Base-by-base conservation (phyloP, 495 filamentous ascomycete genomes). In the Hypoxylon cercidicola region DNA sequence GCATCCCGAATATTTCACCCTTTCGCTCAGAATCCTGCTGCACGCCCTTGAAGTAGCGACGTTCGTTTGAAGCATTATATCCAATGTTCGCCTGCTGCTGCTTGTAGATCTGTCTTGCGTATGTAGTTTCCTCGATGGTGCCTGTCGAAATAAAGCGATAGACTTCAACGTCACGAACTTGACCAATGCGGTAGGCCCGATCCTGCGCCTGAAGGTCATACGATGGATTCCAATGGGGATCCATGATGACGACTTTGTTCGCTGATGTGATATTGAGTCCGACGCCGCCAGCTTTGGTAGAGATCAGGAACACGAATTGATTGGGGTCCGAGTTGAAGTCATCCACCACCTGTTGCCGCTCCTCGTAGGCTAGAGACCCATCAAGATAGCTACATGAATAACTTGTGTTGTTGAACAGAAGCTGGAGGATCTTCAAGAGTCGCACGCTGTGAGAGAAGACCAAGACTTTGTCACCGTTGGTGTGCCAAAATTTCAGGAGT, bases 11-110 rank as follows among this genome's bases (percentile, higher is more conserved):
- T 35, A 99, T 92, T 78, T 99, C 95, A 55, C 95, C 96, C 60
- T 93, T 96, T 4, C 80, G 75, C 30, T 85, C 87, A 49, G 86
- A 86, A 64, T 91, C 87, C 41, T 94, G 90, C 74, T 96, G 92
- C 0, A 99, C 92, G 37, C 95, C 95, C 68, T 90, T 93, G 80
- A 99, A 99, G 76, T 99, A 99, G 8, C 95, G 86, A 1, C 95
- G 89, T 74, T 99, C 95, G 25, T 87, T 89, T 40, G 89, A 93
- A 7, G 95, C 95, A 30, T 89, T 97, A 74, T 99, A 99, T 1
- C 92, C 95, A 49, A 99, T 99, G 68, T 97, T 97, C 2, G 95
- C 95, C 72, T 98, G 95, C 69, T 99, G 95, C 71, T 99, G 95
- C 72, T 99, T 99, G 80, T 98, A 99, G 55, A 99, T 97, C 70